Base-by-base conservation (phyloP, 306 rosid genomes). In the Datisca glomerata region DNA sequence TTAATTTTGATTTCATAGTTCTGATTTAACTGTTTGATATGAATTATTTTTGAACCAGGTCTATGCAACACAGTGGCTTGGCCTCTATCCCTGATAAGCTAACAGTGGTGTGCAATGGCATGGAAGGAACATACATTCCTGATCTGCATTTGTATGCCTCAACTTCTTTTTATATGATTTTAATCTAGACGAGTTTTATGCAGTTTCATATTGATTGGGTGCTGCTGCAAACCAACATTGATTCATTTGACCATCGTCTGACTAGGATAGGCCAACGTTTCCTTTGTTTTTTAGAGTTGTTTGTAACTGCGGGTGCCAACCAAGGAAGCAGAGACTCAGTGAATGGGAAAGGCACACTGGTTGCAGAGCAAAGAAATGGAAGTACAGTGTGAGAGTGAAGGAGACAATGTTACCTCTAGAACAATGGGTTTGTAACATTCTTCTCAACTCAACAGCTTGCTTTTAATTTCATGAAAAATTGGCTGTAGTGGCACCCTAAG, bases 291-390 rank as follows among this genome's bases (percentile, higher is more conserved):
- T 60, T 67, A 89, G 98, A 49, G 70, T 89, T 24, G 49, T 80
- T 67, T 89, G 98, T 64, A 70, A 39, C 15, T 89, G 98, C 56
- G 79, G 73, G 6, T 89, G 98, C 66, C 81, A 75, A 51, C 63
- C 85, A 25, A 73, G 60, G 65, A 89, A 80, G 78, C 89, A 75
- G 63, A 80, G 89, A 49, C 81, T 64, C 15, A 63, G 93, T 57
- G 95, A 80, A 73, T 89, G 98, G 98, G 98, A 89, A 68, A 60
- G 57, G 21, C 98, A 89, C 65, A 75, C 98, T 0, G 98, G 98
- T 43, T 74, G 86, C 71, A 80, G 86, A 75, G 93, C 98, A 1
- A 89, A 89, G 69, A 84, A 89, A 62, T 89, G 98, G 98, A 89
- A 89, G 70, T 51, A 70, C 60, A 89, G 93, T 51, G 98, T 89